Evolutionary conservation across 208 protist genomes (phyloP).

Genomic region (Leishmania lainsoni): DNA sequence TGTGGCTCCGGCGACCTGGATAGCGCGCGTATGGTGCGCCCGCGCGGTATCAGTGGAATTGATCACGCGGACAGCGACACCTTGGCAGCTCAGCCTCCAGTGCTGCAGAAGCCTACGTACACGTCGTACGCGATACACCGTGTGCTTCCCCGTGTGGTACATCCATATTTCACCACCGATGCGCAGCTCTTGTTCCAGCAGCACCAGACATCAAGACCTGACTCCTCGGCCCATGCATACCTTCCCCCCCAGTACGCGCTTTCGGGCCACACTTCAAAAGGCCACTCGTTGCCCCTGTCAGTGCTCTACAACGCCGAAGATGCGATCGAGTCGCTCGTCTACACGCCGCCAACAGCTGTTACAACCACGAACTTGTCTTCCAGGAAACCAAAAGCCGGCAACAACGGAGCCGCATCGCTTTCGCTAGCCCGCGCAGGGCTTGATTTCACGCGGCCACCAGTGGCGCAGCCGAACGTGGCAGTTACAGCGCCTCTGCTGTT

Average conservation of each 20-base stretch:
- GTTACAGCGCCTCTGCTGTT: background rate
- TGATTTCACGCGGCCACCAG: background rate
- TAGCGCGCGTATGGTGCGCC: background rate
- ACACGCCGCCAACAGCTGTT: background rate
- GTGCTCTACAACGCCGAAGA: no score
- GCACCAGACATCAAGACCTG: background rate
- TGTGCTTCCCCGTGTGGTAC: constrained; percentile 15
- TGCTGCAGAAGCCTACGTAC: background rate
- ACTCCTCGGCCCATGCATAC: background rate
- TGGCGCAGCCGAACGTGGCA: background rate
- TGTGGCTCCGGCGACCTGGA: background rate
- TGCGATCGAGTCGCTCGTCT: background rate
- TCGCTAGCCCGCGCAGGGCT: background rate
- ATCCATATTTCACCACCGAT: constrained; percentile 25
- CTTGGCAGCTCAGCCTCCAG: background rate
- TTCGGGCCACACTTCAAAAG: no score
- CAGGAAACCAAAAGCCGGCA: no score
- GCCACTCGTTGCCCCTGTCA: background rate
- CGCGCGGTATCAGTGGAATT: background rate
- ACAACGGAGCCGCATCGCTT: background rate
- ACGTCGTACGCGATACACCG: constrained; percentile 28
- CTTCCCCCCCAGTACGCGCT: background rate
- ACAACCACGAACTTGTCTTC: background rate
- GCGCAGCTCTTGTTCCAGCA: background rate
- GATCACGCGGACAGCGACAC: background rate